These are phyloP conservation scores for Jamesozyma piceae DNA, from an alignment of 805 yeast species.

Conservation along the genomic window DNA sequence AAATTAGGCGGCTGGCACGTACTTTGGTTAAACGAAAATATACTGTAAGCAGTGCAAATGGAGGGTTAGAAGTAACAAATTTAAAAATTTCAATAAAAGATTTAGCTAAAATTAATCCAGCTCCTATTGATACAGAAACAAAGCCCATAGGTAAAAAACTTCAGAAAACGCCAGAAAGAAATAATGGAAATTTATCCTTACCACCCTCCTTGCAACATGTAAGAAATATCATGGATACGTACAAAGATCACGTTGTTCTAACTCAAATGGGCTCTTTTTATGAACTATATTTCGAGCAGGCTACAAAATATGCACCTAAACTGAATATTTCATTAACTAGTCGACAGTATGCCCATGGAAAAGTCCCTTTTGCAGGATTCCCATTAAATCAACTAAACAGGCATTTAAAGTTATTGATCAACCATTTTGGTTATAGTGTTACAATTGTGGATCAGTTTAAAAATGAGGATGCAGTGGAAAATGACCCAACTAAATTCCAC, in stretches of 20 bases:
- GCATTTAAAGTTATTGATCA: constrained; percentile 65
- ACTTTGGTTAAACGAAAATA: background rate
- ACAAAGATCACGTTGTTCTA: constrained; percentile 48
- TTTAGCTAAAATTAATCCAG: background rate
- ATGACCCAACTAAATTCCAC: constrained; percentile 36
- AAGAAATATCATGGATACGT: constrained; percentile 35
- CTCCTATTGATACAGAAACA: background rate
- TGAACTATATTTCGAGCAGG: constrained; percentile 85
- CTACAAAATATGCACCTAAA: constrained; percentile 58
- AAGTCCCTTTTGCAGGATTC: constrained; percentile 83
- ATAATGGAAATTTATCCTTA: constrained; percentile 5
- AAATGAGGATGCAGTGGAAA: constrained; percentile 21
- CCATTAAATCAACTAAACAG: constrained; percentile 65
- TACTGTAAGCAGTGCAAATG: background rate
- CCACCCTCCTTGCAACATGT: constrained; percentile 33
- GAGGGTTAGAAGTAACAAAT: background rate
- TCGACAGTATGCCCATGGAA: constrained; percentile 36
- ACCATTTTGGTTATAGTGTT: constrained; percentile 59
- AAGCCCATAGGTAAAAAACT: background rate
- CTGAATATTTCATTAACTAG: constrained; percentile 65
- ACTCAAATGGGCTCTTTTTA: constrained; percentile 84
- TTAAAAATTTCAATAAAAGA: background rate
- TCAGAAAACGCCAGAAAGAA: background rate
- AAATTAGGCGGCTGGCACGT: background rate
- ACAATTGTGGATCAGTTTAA: constrained; percentile 70